phyloP scores from a whole-genome alignment of 306 rosid species.

The Abrus precatorius region DNA sequence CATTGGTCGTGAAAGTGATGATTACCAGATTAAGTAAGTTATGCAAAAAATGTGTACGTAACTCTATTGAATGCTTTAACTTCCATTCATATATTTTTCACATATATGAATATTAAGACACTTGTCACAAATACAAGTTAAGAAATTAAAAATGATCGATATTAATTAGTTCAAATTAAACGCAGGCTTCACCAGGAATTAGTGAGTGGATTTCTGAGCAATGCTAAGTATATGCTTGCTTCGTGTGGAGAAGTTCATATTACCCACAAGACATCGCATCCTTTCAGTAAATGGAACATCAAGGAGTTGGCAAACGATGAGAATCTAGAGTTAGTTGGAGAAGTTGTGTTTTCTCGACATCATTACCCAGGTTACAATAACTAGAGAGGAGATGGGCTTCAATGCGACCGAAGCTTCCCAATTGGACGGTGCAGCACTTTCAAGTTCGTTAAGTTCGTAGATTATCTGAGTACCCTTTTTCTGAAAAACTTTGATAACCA shows the following conservation, averaged over 20 bases:
- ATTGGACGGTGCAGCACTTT: slow-evolving; percentile 42
- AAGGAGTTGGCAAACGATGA: slow-evolving; percentile 30
- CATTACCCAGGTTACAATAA: slow-evolving; percentile 44
- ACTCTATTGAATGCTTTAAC: no score
- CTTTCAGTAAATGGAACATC: slow-evolving; percentile 48
- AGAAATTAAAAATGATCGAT: no score
- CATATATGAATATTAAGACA: no score
- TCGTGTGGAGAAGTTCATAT: slow-evolving; percentile 50
- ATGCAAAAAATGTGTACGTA: no score
- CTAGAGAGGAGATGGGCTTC: slow-evolving; percentile 33
- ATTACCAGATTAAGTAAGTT: neutral
- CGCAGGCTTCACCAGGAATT: slow-evolving; percentile 42
- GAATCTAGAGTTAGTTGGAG: neutral
- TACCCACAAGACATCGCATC: slow-evolving; percentile 54
- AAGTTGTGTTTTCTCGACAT: neutral
- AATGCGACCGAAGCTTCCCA: neutral
- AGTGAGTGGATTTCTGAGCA: slow-evolving; percentile 48
- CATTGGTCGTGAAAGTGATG: fast-evolving
- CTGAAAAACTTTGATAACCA: no score
- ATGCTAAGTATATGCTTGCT: slow-evolving; percentile 32
- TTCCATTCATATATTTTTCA: no score
- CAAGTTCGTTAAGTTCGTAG: no score
- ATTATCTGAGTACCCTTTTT: no score
- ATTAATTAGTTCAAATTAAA: no score
- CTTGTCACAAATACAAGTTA: no score